Base-by-base conservation (phyloP, 148 eudicot genomes). In the Amaranthus palmeri region DNA sequence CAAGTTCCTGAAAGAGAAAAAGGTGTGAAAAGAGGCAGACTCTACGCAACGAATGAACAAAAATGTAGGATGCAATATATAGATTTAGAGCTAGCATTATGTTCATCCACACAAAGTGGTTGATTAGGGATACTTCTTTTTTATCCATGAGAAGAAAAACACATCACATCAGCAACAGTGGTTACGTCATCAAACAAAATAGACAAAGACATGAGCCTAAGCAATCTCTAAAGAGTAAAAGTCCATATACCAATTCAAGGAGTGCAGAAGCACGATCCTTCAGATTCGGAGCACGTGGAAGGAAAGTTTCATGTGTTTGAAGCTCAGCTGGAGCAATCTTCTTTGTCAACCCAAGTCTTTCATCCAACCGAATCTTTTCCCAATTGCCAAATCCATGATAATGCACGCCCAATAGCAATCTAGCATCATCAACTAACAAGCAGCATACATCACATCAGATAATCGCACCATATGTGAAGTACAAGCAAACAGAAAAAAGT, bases 251-350 rank as follows among this genome's bases (percentile, higher is more conserved):
- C 99, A 90, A 88, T 83, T 92, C 96, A 58, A 96, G 84, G 76
- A 96, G 96, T 53, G 92, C 97, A 60, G 97, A 87, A 69, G 92
- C 96, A 68, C 99, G 85, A 62, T 96, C 99, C 81, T 96, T 96
- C 73, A 96, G 77, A 72, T 96, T 93, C n/a, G 99, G 99, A 64
- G 99, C 99, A 63, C 99, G 91, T 4, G 99, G 99, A 77, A 96
- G 85, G 68, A 96, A 96, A 14, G 99, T 96, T 79, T 96, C 99
- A 65, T 96, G 99, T 71, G 96, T 96, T 74, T 96, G 99, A 74
- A 96, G 97, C 87, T 90, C 99, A 70, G 83, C 97, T 0, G 99
- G 99, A 72, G 97, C 99, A 83, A 96, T 96, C 86, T 96, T 96
- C 84, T 96, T 96, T 12, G 76, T 76, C 61, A 96, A 83, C 47